Base-by-base conservation (phyloP, 2,329 filamentous ascomycete genomes). In the Curvularia eragrostidis region DNA sequence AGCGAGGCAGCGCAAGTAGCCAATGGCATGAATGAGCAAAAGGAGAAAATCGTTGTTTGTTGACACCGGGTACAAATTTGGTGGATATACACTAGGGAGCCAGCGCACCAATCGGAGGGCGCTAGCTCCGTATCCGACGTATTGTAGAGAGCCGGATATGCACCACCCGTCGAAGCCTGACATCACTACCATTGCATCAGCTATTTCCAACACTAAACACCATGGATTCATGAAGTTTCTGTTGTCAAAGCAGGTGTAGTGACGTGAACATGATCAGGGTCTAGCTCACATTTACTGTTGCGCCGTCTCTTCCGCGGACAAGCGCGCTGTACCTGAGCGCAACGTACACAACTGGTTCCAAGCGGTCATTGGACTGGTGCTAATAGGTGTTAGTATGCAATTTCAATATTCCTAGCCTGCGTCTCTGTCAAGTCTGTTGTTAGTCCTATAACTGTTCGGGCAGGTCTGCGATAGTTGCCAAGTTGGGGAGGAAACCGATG, bases 371-470 rank as follows among this genome's bases (percentile, higher is more conserved):
- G 15, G 34, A 18, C 18, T 23, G 39, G 24, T 42, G 39, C 88
- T 56, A 12, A 5, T 18, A 36, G 12, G 3, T 26, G 55, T 67
- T 47, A 66, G 51, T 85, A 62, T 54, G n/a, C n/a, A n/a, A n/a
- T 43, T 5, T 6, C 19, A 43, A 62, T 30, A 62, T 58, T n/a
- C 48, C 43, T 51, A 28, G 21, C 19, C 12, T 42, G 39, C 19
- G 26, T 2, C 0, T 24, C 28, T 13, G 41, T 34, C n/a, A 10
- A 19, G 5, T 51, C 41, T 19, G 18, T 26, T 44, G 19, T 28
- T 42, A 18, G 41, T 68, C 84, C 78, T 76, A 85, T 75, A 91
- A 83, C 59, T 84, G 84, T 58, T 88, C 84, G 52, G 84, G 87
- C 72, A 86, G 83, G 69, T 85, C 82, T 44, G 88, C 81, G 38